These are phyloP conservation scores for Corynespora cassiicola DNA, from an alignment of 2,329 filamentous ascomycete species.

Conservation along the genomic window DNA sequence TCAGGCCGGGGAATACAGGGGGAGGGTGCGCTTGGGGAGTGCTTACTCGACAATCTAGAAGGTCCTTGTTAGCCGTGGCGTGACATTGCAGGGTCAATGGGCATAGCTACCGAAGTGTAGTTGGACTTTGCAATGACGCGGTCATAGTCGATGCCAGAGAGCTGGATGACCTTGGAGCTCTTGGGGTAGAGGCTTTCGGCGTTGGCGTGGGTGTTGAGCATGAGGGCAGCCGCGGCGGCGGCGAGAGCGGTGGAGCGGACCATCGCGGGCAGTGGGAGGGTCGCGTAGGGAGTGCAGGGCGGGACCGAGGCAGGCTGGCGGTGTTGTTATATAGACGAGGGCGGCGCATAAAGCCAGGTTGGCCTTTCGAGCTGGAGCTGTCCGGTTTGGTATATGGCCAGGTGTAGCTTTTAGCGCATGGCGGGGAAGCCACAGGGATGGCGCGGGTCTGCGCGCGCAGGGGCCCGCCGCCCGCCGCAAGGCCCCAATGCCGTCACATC, in stretches of 20 bases:
- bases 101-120: constrained; percentile 84
- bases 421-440: constrained; percentile 15
- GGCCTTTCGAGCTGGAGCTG: constrained; percentile 24
- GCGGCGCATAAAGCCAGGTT: constrained; percentile 21
- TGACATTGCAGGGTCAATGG: not conserved
- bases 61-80: constrained; percentile 8
- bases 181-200: constrained; percentile 82
- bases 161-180: constrained; percentile 83
- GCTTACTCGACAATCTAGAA: constrained; percentile 35
- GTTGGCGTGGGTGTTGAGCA: constrained; percentile 71
- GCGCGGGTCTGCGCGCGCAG: constrained; percentile 10
- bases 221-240: constrained; percentile 65
- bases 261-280: constrained; percentile 29
- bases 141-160: constrained; percentile 81
- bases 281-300: too few species aligned
- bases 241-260: constrained; percentile 47
- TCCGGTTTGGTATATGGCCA: too few species aligned
- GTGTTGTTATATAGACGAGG: constrained; percentile 7
- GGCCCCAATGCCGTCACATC: constrained; percentile 13
- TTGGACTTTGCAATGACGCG: constrained; percentile 86
- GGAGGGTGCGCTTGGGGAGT: not conserved
- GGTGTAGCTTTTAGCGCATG: constrained; percentile 21
- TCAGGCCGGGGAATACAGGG: constrained; percentile 8
- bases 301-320: not conserved
- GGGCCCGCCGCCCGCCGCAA: not conserved